Evolutionary conservation across 2,329 filamentous ascomycete genomes (phyloP).

Genomic region (Curvularia sp.): DNA sequence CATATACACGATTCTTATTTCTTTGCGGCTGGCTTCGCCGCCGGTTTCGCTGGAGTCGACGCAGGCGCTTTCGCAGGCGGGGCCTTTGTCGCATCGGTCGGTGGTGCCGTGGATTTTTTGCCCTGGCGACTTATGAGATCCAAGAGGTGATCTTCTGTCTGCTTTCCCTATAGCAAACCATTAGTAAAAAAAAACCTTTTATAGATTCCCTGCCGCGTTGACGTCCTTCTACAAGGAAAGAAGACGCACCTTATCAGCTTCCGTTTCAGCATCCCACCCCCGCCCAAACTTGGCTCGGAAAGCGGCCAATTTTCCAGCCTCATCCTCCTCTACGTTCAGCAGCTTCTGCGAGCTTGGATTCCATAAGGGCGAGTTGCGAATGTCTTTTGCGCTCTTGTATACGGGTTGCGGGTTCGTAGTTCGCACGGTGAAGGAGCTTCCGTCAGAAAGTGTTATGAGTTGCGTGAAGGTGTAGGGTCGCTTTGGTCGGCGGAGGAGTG

Average conservation of each 20-base stretch:
- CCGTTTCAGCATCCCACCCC: constrained; percentile 70
- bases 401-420: constrained; percentile 74
- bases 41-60: constrained; percentile 16
- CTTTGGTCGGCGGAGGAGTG: constrained; percentile 84
- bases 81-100: constrained; percentile 25
- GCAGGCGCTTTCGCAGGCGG: constrained; percentile 22
- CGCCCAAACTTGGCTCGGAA: constrained; percentile 86
- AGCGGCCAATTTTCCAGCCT: constrained; percentile 85
- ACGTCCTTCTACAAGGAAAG: not conserved
- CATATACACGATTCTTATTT: constrained; percentile 7
- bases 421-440: constrained; percentile 79
- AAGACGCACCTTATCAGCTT: constrained; percentile 16
- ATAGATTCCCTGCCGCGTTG: not conserved
- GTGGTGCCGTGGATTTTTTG: constrained; percentile 18
- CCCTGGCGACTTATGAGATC: constrained; percentile 44
- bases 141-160: constrained; percentile 36
- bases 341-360: constrained; percentile 83
- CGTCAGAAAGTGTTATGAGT: constrained; percentile 89
- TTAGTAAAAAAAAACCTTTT: constrained; percentile 6
- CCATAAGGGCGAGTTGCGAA: constrained; percentile 88
- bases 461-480: constrained; percentile 98
- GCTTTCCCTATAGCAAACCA: constrained; percentile 19
- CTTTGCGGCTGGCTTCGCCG: constrained; percentile 23
- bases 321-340: constrained; percentile 89
- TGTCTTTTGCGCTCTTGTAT: constrained; percentile 76